phyloP scores from a whole-genome alignment of 2,329 filamentous ascomycete genomes.

The Metarhizium anisopliae region DNA sequence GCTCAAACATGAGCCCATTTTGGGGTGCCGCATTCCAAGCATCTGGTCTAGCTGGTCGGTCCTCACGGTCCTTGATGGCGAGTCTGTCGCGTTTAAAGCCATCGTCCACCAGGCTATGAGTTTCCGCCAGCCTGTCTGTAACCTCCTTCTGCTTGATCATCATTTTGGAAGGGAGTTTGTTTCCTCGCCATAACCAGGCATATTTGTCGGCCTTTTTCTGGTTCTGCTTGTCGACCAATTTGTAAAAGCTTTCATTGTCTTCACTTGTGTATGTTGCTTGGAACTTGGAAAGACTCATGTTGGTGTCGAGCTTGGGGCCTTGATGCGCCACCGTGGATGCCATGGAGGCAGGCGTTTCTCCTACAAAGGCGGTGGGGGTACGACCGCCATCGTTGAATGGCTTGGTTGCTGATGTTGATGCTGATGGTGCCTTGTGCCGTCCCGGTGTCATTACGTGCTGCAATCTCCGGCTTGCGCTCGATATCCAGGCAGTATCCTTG shows the following conservation, averaged over 20 bases:
- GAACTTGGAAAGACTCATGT: conserved; percentile 75
- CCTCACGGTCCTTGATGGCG: conserved; percentile 57
- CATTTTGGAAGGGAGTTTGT: conserved; percentile 77
- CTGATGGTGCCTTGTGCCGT: conserved; percentile 25
- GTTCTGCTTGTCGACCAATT: conserved; percentile 84
- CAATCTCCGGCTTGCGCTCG: conserved; percentile 64
- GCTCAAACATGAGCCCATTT: conserved; percentile 82
- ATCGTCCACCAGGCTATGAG: conserved; percentile 42
- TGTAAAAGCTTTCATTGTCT: conserved; percentile 96
- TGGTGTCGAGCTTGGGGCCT: conserved; percentile 54
- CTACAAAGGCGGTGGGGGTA: conserved; percentile 59
- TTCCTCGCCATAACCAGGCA: conserved; percentile 79
- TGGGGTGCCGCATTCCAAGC: conserved; percentile 65
- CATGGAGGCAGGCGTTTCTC: conserved; percentile 64
- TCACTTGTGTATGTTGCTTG: conserved; percentile 94
- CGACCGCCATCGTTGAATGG: conserved; percentile 24
- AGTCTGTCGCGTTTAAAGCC: conserved; percentile 49
- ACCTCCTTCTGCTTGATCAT: conserved; percentile 60
- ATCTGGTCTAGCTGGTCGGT: conserved; percentile 68
- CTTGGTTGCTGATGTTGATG: conserved; percentile 12
- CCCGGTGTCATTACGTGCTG: conserved; percentile 76
- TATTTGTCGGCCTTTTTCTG: conserved; percentile 75
- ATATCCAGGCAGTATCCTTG: conserved; percentile 77
- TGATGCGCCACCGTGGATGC: conserved; percentile 27
- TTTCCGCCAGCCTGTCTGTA: conserved; percentile 41